These are phyloP conservation scores for Cryphonectria naterciae DNA, from an alignment of 2,329 filamentous ascomycete genomes.

Conservation along the genomic window DNA sequence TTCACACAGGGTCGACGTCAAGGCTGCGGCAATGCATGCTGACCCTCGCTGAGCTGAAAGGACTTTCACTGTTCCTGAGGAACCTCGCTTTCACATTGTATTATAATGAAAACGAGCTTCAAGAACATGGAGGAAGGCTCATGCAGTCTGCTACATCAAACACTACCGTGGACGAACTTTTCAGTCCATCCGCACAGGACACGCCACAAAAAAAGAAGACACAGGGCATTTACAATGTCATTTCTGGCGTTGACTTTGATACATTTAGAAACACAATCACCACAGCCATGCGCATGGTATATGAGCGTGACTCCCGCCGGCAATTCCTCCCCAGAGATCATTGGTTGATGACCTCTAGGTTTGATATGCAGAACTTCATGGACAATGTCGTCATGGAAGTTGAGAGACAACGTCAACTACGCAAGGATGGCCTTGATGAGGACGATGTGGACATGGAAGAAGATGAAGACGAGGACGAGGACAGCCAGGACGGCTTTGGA, in stretches of 20 bases:
- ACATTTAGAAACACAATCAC: conserved; percentile 82
- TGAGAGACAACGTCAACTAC: conserved; percentile 72
- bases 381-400: conserved; percentile 86
- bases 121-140: conserved; percentile 7
- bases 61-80: conserved; percentile 82
- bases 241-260: conserved; percentile 74
- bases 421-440: conserved; percentile 62
- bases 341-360: conserved; percentile 89
- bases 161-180: conserved; percentile 18
- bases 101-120: conserved; percentile 73
- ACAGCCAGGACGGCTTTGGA: conserved; percentile 49
- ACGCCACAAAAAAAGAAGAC: conserved; percentile 29
- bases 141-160: conserved; percentile 33
- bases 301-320: conserved; percentile 89
- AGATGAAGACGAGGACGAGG: conserved; percentile 43
- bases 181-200: not conserved
- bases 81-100: conserved; percentile 88
- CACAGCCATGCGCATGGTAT: conserved; percentile 81
- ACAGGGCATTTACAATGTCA: conserved; percentile 40
- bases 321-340: conserved; percentile 81
- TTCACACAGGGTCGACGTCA: conserved; percentile 47
- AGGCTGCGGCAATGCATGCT: conserved; percentile 68
- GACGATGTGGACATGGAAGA: conserved; percentile 47
- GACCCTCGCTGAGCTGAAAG: conserved; percentile 70
- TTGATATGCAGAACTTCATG: conserved; percentile 90